Evolutionary conservation across 2,329 filamentous ascomycete species (phyloP).

Genomic region (Penicillium corylophilum): DNA sequence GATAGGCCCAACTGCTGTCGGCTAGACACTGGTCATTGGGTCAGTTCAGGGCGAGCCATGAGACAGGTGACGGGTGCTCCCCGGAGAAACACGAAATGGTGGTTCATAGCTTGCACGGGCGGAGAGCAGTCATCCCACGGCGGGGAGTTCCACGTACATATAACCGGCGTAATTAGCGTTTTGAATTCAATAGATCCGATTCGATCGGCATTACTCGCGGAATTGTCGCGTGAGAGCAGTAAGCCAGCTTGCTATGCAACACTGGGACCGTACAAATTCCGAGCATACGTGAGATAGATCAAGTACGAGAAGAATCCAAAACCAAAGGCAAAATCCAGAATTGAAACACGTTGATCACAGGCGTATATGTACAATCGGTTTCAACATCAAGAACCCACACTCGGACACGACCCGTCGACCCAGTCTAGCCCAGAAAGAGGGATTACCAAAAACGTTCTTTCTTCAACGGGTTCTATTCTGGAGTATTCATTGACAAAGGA

Average conservation of each 20-base stretch:
- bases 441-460: not conserved
- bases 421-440: conserved; percentile 7
- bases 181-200: conserved; percentile 31
- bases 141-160: conserved; percentile 26
- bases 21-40: not conserved
- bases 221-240: not conserved
- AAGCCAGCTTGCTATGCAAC: not conserved
- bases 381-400: conserved; percentile 14
- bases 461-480: conserved; percentile 7
- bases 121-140: conserved; percentile 1
- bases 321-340: conserved; percentile 19
- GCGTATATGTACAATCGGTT: conserved; percentile 36
- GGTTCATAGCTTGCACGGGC: conserved; percentile 15
- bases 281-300: not conserved
- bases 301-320: not conserved
- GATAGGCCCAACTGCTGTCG: conserved; percentile 43
- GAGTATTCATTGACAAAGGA: conserved; percentile 17
- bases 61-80: not conserved
- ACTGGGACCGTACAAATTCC: not conserved
- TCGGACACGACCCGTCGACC: conserved; percentile 19
- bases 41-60: not conserved
- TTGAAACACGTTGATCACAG: conserved; percentile 25
- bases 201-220: not conserved
- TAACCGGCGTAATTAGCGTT: conserved; percentile 34
- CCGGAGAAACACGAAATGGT: conserved; percentile 10